A percentile compares a stretch with the other conserved stretches of the same genome.
phyloP scores from a whole-genome alignment of 2,329 filamentous ascomycete genomes.

The Phaeosphaeriaceae sp. region DNA sequence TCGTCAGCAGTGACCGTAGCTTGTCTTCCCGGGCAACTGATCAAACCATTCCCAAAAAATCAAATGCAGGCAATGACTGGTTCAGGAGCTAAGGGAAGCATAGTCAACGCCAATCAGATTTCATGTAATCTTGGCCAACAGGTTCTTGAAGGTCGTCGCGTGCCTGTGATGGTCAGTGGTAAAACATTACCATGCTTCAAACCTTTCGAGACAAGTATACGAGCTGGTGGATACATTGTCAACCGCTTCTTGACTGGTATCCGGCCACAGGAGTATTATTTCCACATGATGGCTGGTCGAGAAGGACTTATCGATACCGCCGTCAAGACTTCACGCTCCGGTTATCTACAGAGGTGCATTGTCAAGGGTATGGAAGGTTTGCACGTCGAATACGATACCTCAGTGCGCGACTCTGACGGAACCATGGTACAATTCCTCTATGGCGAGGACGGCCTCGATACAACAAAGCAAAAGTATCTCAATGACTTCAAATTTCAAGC shows the following conservation, averaged over 20 bases:
- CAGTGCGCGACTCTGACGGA: constrained; percentile 92
- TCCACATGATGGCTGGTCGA: constrained; percentile 98
- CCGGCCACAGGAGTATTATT: constrained; percentile 96
- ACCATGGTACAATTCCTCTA: constrained; percentile 94
- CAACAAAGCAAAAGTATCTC: constrained; percentile 91
- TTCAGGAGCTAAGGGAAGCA: constrained; percentile 90
- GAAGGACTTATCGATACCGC: constrained; percentile 99
- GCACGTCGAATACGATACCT: constrained; percentile 89
- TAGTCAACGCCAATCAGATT: constrained; percentile 95
- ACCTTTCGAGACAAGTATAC: constrained; percentile 85
- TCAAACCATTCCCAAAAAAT: constrained; percentile 93
- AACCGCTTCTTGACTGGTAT: constrained; percentile 98
- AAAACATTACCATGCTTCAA: constrained; percentile 95
- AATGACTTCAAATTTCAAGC: constrained; percentile 89
- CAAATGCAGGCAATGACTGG: constrained; percentile 99
- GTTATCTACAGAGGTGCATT: constrained; percentile 93
- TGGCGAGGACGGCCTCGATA: constrained; percentile 93
- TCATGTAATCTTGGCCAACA: constrained; percentile 98
- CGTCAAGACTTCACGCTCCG: constrained; percentile 96
- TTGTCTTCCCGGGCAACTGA: constrained; percentile 81
- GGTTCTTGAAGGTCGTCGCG: constrained; percentile 90
- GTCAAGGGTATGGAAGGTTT: constrained; percentile 99
- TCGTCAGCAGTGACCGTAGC: constrained; percentile 78
- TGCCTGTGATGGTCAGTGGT: constrained; percentile 96
- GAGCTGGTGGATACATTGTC: constrained; percentile 91